These are phyloP conservation scores for Gracilaria gracilis DNA, from an alignment of 23 red algal genomes.

Conservation along the genomic window DNA sequence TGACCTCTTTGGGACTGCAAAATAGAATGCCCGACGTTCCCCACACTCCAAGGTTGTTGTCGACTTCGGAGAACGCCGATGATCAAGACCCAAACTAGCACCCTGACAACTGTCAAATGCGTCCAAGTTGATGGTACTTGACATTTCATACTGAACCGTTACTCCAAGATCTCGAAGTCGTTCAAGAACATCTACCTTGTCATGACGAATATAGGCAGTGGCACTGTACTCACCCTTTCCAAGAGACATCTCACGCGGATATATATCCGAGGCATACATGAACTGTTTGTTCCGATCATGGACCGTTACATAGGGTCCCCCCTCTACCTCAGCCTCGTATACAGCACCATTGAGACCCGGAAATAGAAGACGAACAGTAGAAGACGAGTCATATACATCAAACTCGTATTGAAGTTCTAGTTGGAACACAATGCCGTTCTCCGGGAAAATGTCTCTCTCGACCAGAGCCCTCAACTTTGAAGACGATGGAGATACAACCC, in stretches of 20 bases:
- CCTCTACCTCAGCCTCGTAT: slow-evolving; percentile 76
- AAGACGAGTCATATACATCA: slow-evolving; percentile 54
- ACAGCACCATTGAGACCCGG: slow-evolving; percentile 71
- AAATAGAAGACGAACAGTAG: slow-evolving; percentile 56
- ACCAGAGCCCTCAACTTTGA: slow-evolving; percentile 26
- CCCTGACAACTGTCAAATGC: slow-evolving; percentile 67
- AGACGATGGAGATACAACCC: slow-evolving; percentile 15
- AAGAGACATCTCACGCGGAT: slow-evolving; percentile 48
- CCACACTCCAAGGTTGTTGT: slow-evolving; percentile 55
- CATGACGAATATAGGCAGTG: slow-evolving; percentile 72
- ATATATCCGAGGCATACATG: slow-evolving; percentile 68
- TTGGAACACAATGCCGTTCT: slow-evolving; percentile 51
- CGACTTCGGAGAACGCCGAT: slow-evolving; percentile 27
- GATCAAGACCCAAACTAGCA: slow-evolving; percentile 46
- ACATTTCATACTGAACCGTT: slow-evolving; percentile 61
- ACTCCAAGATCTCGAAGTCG: slow-evolving; percentile 33
- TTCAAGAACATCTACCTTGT: slow-evolving; percentile 67
- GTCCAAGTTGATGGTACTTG: slow-evolving; percentile 41
- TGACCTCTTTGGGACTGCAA: slow-evolving; percentile 56
- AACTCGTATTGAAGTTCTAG: slow-evolving; percentile 71
- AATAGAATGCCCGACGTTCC: slow-evolving; percentile 67
- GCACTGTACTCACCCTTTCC: slow-evolving; percentile 71
- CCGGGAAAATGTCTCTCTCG: slow-evolving; percentile 56
- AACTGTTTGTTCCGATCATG: slow-evolving; percentile 80
- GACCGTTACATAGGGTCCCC: slow-evolving; percentile 77